Percentiles rank a stretch among this genome's conserved stretches.
Conservation (phyloP, 108 stramenopile species). For the Cyclotella choctawhatcheeana region DNA sequence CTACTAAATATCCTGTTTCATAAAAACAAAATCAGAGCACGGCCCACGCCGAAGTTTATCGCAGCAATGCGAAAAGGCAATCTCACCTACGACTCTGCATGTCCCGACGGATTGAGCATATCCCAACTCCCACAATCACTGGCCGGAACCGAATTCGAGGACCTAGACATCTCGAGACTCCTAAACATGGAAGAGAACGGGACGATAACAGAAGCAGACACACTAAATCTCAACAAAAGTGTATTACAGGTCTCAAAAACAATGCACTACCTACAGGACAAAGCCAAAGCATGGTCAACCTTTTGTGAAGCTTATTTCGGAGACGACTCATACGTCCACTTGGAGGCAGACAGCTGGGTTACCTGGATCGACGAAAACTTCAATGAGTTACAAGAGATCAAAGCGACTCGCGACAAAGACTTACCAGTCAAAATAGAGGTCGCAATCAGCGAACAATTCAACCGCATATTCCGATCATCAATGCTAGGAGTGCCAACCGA, state of each 20-base stretch:
- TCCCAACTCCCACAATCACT: conserved; percentile 5
- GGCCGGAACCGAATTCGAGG: background rate
- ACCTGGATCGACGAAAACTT: conserved; percentile 4
- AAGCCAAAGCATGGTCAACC: background rate
- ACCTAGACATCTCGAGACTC: background rate
- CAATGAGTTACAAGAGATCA: background rate
- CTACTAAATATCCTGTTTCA: background rate
- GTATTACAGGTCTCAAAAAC: background rate
- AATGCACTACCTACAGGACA: conserved; percentile 12
- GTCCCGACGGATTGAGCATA: background rate
- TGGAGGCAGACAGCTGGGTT: conserved; percentile 2
- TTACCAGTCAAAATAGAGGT: conserved; percentile 7
- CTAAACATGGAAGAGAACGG: background rate
- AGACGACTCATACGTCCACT: background rate
- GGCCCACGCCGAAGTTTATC: conserved; percentile 5
- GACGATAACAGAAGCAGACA: background rate
- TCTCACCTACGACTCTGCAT: background rate
- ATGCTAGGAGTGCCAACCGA: conserved; percentile 3
- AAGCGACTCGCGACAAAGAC: background rate
- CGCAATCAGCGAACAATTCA: conserved; percentile 3
- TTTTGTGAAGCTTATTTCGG: background rate
- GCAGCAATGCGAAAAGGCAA: background rate
- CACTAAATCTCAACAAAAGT: background rate
- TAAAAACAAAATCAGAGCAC: background rate
- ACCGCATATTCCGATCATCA: background rate